Percentiles rank a stretch among this genome's conserved stretches.
Evolutionary conservation across 2,329 filamentous ascomycete species (phyloP).

Genomic region (Sporothrix dimorphospora): DNA sequence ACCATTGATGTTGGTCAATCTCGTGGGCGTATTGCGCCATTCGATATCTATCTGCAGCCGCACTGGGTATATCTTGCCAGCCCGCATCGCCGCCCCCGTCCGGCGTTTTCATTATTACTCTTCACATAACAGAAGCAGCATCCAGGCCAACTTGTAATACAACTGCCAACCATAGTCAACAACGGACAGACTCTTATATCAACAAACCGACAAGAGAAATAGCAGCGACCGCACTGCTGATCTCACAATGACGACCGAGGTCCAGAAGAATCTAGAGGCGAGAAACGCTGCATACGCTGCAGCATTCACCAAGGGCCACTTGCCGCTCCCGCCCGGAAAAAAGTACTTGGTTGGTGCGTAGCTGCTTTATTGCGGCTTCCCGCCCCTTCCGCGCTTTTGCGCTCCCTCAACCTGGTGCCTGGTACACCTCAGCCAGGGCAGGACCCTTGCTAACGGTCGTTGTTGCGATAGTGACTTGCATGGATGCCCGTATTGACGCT

Average conservation of each 20-base stretch:
- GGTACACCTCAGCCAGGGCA: no score
- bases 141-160: background rate
- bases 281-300: constrained; percentile 38
- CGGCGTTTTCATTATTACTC: background rate
- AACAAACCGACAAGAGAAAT: no score
- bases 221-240: background rate
- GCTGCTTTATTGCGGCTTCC: background rate
- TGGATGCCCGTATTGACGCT: constrained; percentile 77
- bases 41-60: no score
- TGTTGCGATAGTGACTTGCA: constrained; percentile 65
- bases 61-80: background rate
- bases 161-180: background rate
- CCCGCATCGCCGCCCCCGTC: background rate
- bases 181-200: background rate
- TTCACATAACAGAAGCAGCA: background rate
- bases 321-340: constrained; percentile 70
- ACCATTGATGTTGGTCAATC: background rate
- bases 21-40: constrained; percentile 24
- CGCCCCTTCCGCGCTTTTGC: background rate
- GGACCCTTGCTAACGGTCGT: background rate
- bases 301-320: constrained; percentile 65
- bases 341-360: constrained; percentile 65
- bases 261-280: constrained; percentile 38
- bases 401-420: background rate
- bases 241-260: constrained; percentile 34